Base-by-base conservation (phyloP, 768 basidiomycete species). In the Lentinula aciculospora region DNA sequence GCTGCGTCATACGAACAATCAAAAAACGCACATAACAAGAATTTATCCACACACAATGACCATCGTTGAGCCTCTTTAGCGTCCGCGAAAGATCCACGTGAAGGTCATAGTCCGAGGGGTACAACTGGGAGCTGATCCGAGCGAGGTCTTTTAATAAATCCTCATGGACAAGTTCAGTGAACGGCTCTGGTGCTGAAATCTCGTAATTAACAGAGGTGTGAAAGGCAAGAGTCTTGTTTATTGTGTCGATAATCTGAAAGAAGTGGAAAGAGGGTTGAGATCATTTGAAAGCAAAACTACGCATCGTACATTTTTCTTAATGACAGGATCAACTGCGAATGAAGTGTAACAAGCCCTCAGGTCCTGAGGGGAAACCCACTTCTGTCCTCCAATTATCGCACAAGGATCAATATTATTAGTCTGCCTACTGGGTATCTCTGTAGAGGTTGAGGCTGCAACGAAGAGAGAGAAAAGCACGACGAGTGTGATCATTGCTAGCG, bases 181-280 rank as follows among this genome's bases (percentile, higher is more conserved):
- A 76, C 7, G 74, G 74, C 59, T 64, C 56, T 1, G 74, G 74
- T 3, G 74, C 74, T 2, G 57, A 56, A 23, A 68, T 58, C 61
- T 76, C 64, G 54, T 74, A 76, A 63, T 73, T 76, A 34, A 69
- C 65, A 6, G 72, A 73, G 5, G 74, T 74, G 58, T 76, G 74
- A 63, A 76, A 75, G 19, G 67, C 71, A 36, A 75, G 64, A 3
- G 72, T 73, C 62, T 73, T 73, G 66, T 71, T 74, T 44, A 74
- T 68, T 2, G 72, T 72, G 25, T 74, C 72, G 29, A 76, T 58
- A 48, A 73, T 73, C 73, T 74, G 21, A 25, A 15, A 28, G 5
- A 53, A 6, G 28, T 21, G 13, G 10, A 42, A 25, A 9, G 21
- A 21, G 9, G 12, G 19, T 7, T 19, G 9, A 6, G 2, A 44